Evolutionary conservation across 305 asterid species (phyloP).

Genomic region (Fraxinus sp.): DNA sequence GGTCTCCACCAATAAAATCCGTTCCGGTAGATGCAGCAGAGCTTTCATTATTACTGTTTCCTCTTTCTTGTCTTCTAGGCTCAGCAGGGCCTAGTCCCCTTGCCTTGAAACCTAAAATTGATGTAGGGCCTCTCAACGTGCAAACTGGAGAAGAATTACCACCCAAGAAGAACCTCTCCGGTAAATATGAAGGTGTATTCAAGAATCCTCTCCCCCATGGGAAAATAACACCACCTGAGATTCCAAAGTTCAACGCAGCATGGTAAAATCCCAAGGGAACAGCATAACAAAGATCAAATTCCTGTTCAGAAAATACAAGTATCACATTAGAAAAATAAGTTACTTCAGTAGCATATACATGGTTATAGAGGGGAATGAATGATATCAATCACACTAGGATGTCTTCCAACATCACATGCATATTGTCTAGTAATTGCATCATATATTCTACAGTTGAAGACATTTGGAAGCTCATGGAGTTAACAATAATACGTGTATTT

Average conservation of each 20-base stretch:
- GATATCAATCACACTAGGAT: not conserved
- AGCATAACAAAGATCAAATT: constrained; percentile 81
- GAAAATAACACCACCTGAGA: constrained; percentile 68
- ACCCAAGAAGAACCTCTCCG: constrained; percentile 89
- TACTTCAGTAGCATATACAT: not conserved
- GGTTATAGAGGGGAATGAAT: not conserved
- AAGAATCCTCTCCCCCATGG: constrained; percentile 86
- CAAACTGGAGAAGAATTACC: constrained; percentile 88
- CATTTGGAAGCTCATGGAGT: not conserved
- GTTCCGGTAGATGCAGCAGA: constrained; percentile 42
- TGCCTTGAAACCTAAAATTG: constrained; percentile 80
- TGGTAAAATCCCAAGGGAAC: constrained; percentile 79
- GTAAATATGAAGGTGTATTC: constrained; percentile 57
- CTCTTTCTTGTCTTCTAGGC: constrained; percentile 61
- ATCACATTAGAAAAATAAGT: constrained; percentile 17
- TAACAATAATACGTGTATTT: not conserved
- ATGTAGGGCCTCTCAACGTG: constrained; percentile 81
- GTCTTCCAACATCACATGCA: constrained; percentile 13
- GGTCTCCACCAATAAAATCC: constrained; percentile 91
- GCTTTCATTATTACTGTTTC: constrained; percentile 35
- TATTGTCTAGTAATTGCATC: constrained; percentile 6
- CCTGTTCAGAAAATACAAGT: constrained; percentile 47
- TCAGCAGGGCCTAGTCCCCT: constrained; percentile 95
- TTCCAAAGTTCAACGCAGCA: constrained; percentile 75
- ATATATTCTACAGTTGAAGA: not conserved